Evolutionary conservation across 208 protist species (phyloP).

Genomic region (Trypanosoma caninum): DNA sequence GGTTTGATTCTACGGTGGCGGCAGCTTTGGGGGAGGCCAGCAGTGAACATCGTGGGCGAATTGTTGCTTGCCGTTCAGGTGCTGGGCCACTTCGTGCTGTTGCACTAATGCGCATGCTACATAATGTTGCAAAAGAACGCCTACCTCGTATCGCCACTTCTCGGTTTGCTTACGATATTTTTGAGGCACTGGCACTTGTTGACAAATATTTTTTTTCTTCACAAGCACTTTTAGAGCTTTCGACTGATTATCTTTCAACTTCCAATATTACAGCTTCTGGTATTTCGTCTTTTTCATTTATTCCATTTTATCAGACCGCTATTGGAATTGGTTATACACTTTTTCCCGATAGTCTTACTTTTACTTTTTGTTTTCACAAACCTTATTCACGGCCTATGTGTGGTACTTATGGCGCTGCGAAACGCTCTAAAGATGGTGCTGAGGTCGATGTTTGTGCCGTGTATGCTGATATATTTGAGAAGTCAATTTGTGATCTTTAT

Average conservation of each 20-base stretch:
- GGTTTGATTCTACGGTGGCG: not conserved
- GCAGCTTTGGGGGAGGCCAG: conserved; percentile 6
- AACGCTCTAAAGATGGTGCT: not conserved
- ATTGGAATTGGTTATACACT: conserved; percentile 24
- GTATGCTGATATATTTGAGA: conserved; percentile 11
- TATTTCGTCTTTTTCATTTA: conserved; percentile 21
- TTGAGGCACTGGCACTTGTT: not conserved
- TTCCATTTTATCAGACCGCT: conserved; percentile 12
- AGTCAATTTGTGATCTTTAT: not conserved
- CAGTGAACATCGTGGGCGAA: conserved; percentile 8
- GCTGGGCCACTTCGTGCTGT: conserved; percentile 20
- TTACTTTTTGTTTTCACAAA: conserved; percentile 9
- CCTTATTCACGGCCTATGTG: conserved; percentile 8
- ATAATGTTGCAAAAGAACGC: conserved; percentile 15
- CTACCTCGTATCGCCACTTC: not conserved
- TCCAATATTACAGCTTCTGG: conserved; percentile 22
- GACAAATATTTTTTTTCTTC: conserved; percentile 22
- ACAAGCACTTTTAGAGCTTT: conserved; percentile 12
- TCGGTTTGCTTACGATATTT: conserved; percentile 3
- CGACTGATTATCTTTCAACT: conserved; percentile 24
- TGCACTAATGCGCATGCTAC: conserved; percentile 4
- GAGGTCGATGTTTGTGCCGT: not conserved
- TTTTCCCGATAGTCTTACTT: conserved; percentile 12
- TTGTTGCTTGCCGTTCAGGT: conserved; percentile 13
- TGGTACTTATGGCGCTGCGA: not conserved